Evolutionary conservation across 108 stramenopile genomes (phyloP).

Genomic region (Pelagomonas calceolata): DNA sequence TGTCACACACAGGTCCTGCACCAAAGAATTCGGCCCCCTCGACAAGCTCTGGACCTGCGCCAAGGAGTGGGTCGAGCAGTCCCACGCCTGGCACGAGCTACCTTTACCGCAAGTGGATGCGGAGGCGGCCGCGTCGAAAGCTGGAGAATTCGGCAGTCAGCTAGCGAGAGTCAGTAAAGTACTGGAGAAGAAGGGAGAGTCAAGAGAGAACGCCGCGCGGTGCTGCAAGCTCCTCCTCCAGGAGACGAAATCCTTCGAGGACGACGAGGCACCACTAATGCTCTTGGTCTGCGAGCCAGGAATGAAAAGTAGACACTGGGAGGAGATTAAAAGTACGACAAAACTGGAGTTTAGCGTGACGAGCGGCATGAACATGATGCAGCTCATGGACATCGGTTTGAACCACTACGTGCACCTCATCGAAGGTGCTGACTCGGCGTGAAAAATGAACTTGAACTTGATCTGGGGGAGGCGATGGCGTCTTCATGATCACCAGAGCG

Average conservation of each 20-base stretch:
- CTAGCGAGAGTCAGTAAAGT: constrained; percentile 30
- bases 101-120: constrained; percentile 31
- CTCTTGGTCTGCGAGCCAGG: constrained; percentile 51
- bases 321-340: constrained; percentile 35
- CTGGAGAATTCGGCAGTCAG: constrained; percentile 30
- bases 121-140: constrained; percentile 38
- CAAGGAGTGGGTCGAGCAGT: constrained; percentile 17
- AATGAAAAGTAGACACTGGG: constrained; percentile 50
- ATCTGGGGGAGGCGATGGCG: no score
- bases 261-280: constrained; percentile 43
- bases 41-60: constrained; percentile 28
- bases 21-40: constrained; percentile 19
- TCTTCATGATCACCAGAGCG: no score
- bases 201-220: constrained; percentile 17
- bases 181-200: constrained; percentile 33
- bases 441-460: no score
- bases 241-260: constrained; percentile 41
- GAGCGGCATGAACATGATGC: constrained; percentile 14
- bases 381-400: constrained; percentile 39
- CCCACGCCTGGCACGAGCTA: constrained; percentile 14
- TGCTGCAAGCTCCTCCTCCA: constrained; percentile 21
- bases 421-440: no score
- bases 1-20: no score
- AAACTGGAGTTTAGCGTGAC: constrained; percentile 23
- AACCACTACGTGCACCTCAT: constrained; percentile 36